A percentile compares a stretch with the other conserved stretches of the same genome.
Conservation (phyloP, 75 land plant genomes). For the Pinus tabuliformis region DNA sequence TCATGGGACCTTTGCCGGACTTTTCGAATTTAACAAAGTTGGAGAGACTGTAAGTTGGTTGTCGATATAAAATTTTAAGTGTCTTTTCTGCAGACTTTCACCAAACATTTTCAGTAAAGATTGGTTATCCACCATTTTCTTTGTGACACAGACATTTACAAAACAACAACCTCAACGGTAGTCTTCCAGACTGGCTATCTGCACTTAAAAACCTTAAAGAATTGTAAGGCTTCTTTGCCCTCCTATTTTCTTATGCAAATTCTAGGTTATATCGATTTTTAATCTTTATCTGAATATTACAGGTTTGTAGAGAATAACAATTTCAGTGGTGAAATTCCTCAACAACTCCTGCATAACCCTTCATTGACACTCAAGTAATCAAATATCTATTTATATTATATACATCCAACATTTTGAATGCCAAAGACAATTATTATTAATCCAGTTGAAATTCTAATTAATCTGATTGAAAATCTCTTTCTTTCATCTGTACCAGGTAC, state of each 20-base stretch:
- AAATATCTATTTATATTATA: not conserved
- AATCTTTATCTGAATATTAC: not conserved
- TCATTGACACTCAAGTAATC: not conserved
- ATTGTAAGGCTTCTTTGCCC: not conserved
- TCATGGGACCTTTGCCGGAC: not conserved
- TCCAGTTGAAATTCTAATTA: too few species aligned
- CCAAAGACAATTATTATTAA: too few species aligned
- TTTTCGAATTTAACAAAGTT: not conserved
- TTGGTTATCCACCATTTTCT: not conserved
- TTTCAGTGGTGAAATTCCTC: not conserved
- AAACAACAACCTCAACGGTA: not conserved
- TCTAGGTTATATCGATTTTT: not conserved
- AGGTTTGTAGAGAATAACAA: constrained; percentile 5
- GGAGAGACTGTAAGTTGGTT: not conserved
- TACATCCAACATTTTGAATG: not conserved
- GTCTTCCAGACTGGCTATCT: not conserved
- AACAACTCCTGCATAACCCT: not conserved
- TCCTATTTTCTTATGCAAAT: not conserved
- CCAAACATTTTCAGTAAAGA: too few species aligned
- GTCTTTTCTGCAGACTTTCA: too few species aligned
- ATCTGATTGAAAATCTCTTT: not conserved
- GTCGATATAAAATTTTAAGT: too few species aligned
- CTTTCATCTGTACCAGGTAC: not conserved
- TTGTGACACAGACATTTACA: not conserved
- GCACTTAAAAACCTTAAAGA: not conserved